Conservation (phyloP, 2,329 filamentous ascomycete species). For the Pseudogymnoascus sp. region DNA sequence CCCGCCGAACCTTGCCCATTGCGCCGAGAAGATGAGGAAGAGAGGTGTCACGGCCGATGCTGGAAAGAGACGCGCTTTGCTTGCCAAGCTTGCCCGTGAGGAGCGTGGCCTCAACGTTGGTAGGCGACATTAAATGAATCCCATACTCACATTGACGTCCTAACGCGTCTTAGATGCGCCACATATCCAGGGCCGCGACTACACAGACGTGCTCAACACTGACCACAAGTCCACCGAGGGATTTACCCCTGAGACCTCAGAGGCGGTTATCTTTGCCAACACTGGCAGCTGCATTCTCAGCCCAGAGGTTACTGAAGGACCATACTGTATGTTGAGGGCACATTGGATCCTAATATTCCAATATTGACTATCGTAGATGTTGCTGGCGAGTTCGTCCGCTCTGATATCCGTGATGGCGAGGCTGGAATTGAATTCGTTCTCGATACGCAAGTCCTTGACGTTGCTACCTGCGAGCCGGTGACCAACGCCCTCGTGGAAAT, state of each 20-base stretch:
- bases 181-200: neutral
- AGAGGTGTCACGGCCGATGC: constrained; percentile 28
- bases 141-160: neutral
- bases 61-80: constrained; percentile 25
- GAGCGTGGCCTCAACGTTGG: constrained; percentile 17
- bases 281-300: constrained; percentile 41
- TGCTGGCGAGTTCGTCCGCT: constrained; percentile 31
- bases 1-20: constrained; percentile 25
- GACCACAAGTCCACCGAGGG: constrained; percentile 16
- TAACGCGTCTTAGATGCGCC: neutral
- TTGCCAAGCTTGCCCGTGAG: constrained; percentile 18
- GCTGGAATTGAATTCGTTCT: constrained; percentile 32
- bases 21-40: constrained; percentile 27
- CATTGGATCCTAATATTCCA: constrained; percentile 15
- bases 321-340: constrained; percentile 35
- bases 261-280: constrained; percentile 33
- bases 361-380: constrained; percentile 24
- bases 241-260: constrained; percentile 29
- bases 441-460: constrained; percentile 34
- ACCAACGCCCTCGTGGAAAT: constrained; percentile 30
- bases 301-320: constrained; percentile 46
- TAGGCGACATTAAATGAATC: neutral
- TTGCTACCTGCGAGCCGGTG: constrained; percentile 34
- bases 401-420: constrained; percentile 31
- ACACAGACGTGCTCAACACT: constrained; percentile 10